Evolutionary conservation across 192 early-diverging fungal genomes (phyloP), one percentile per base, ranked within the genome.

Genomic region (Ambispora gerdemannii): DNA sequence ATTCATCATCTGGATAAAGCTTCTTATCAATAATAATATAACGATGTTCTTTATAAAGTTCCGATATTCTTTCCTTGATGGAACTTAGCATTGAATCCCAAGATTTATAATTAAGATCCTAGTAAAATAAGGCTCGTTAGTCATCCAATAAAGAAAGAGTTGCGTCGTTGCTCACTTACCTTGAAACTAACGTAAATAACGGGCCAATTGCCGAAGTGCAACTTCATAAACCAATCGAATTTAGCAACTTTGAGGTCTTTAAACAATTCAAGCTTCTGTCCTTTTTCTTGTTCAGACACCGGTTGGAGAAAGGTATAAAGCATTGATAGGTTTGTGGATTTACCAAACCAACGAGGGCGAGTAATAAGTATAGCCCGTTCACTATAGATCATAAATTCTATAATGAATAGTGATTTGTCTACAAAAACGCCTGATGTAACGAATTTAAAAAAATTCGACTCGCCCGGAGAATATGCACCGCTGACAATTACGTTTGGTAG

Each of bases 291-390:
- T 33, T 52, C 51, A 34, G 53, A 34, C n/a, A 8, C 3, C 24
- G 28, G 49, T 55, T 24, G 17, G 32, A 70, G 55, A 8, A 70
- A 70, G 22, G 69, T 58, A 49, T 33, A n/a, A 15, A 70, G 69
- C 69, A 70, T 70, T 0, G 58, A 70, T 11, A 70, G 53, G 20
- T 70, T 70, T 15, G 69, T 56, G n/a, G 69, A 56, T 56, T 70
- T 70, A 0, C 69, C 69, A 11, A 63, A 63, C 35, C 35, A 19
- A 35, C 53, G 69, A 36, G 69, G 69, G 22, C 69, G 69, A 70
- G 13, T 70, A 58, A 70, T 70, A 15, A 70, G 19, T 24, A 4
- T 36, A 32, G 69, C 56, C 33, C n/a, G 49, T 11, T 24, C 1
- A 38, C 51, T 66, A 27, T 30, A 47, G 1, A 60, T 32, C 34